A percentile compares a stretch with the other conserved stretches of the same genome.
phyloP scores from a whole-genome alignment of 23 red algal genomes.

The Chondrus crispus region DNA sequence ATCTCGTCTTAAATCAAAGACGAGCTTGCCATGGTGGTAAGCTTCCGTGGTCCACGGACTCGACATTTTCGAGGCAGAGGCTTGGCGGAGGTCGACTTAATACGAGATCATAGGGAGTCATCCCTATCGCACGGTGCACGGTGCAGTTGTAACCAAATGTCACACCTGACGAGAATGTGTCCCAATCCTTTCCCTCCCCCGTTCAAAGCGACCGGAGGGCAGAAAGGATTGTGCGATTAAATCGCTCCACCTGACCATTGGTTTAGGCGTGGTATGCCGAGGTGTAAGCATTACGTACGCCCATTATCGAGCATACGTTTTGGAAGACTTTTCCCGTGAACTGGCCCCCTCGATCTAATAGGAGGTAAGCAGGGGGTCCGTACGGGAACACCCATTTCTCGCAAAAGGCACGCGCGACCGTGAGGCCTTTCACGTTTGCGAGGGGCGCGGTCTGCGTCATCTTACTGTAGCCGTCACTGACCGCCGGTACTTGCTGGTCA shows the following conservation, averaged over 20 bases:
- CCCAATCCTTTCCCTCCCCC: background rate
- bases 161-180: background rate
- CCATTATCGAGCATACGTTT: background rate
- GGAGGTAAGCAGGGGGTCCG: background rate
- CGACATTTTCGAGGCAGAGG: background rate
- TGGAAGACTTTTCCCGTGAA: slow-evolving; percentile 5
- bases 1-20: background rate
- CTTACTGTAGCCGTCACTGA: background rate
- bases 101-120: background rate
- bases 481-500: too few relatives aligned
- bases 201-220: background rate
- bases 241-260: background rate
- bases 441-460: background rate
- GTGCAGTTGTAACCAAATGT: background rate
- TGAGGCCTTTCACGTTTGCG: background rate
- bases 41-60: background rate
- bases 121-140: background rate
- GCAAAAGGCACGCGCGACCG: background rate
- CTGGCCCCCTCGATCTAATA: background rate
- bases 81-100: background rate
- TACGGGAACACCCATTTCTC: background rate
- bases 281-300: slow-evolving; percentile 18
- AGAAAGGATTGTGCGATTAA: background rate
- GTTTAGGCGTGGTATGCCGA: slow-evolving; percentile 27
- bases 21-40: background rate